These are phyloP conservation scores for Magnaporthiopsis rhizophila DNA, from an alignment of 2,329 filamentous ascomycete genomes.

Conservation along the genomic window DNA sequence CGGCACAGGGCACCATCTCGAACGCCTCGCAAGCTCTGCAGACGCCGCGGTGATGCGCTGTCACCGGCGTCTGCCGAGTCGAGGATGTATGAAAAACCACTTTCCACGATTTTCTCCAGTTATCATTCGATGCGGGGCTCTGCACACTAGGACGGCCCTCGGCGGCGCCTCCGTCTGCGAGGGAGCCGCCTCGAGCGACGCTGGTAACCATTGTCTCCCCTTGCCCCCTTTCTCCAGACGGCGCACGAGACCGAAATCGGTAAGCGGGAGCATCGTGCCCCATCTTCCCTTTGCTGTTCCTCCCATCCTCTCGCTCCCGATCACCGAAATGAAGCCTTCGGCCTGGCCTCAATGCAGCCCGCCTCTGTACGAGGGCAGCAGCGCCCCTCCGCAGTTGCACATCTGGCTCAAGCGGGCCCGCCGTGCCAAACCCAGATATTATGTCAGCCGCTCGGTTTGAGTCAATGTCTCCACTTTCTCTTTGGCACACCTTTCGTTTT, in stretches of 20 bases:
- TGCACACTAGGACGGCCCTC: background rate
- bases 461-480: background rate
- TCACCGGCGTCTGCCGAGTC: no score
- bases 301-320: background rate
- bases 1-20: background rate
- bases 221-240: background rate
- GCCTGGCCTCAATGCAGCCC: background rate
- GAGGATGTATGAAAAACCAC: background rate
- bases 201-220: background rate
- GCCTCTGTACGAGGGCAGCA: background rate
- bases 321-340: no score
- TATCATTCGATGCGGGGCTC: background rate
- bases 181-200: background rate
- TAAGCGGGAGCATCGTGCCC: background rate
- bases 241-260: background rate
- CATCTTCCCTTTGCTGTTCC: background rate
- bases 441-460: background rate
- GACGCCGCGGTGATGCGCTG: no score
- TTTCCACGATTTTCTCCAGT: background rate
- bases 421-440: background rate
- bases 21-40: background rate
- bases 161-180: background rate
- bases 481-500: background rate
- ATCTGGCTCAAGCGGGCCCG: background rate
- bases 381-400: background rate